Evolutionary conservation across 306 rosid species (phyloP).

Genomic region (Rubus parviflorus): DNA sequence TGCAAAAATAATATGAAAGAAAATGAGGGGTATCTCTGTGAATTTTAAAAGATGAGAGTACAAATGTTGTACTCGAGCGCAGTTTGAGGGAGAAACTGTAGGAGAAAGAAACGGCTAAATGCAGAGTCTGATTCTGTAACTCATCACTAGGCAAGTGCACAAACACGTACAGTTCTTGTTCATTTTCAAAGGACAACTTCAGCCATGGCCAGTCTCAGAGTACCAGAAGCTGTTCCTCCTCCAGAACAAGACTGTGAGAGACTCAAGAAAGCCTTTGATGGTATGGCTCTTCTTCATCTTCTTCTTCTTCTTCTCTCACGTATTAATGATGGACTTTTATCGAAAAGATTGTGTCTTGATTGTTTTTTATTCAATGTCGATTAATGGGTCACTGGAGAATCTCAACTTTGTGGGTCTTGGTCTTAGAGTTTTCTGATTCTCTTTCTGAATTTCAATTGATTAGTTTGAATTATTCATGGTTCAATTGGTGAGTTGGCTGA

Average conservation of each 20-base stretch:
- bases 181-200: slow-evolving; percentile 13
- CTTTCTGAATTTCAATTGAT: neutral
- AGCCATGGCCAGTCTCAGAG: slow-evolving; percentile 61
- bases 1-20: too few relatives aligned
- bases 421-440: neutral
- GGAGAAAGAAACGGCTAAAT: slow-evolving; percentile 21
- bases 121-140: slow-evolving; percentile 16
- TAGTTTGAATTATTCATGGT: neutral
- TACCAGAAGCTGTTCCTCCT: slow-evolving; percentile 72
- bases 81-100: slow-evolving; percentile 18
- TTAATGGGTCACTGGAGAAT: neutral
- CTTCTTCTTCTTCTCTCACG: neutral
- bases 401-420: neutral
- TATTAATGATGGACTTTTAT: neutral
- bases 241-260: slow-evolving; percentile 61
- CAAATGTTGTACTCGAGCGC: slow-evolving; percentile 8
- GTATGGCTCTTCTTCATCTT: slow-evolving; percentile 37
- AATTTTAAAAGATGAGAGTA: neutral
- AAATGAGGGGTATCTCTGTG: neutral
- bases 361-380: neutral
- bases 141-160: neutral
- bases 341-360: neutral
- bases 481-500: neutral
- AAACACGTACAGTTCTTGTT: neutral
- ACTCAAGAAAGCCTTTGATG: slow-evolving; percentile 70